Evolutionary conservation across 495 filamentous ascomycete species (phyloP).

Genomic region (Trichocladium uniseriatum): DNA sequence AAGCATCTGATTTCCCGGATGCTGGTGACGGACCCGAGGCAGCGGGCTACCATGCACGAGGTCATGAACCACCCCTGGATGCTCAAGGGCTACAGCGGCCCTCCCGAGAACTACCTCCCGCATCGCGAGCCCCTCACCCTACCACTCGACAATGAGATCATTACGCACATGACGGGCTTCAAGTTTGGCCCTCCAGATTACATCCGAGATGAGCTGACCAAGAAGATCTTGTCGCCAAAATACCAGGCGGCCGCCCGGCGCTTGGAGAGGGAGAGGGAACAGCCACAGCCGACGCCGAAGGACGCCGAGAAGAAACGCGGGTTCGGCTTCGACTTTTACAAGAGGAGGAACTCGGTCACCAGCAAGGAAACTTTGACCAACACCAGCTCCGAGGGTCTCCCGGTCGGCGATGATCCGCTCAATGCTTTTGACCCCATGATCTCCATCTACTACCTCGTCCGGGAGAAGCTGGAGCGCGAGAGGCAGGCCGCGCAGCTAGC

Average conservation of each 20-base stretch:
- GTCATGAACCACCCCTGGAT: slow-evolving; percentile 98
- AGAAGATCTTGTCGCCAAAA: slow-evolving; percentile 78
- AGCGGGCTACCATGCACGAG: slow-evolving; percentile 77
- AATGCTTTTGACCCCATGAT: slow-evolving; percentile 91
- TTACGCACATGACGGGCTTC: slow-evolving; percentile 94
- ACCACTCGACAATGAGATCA: slow-evolving; percentile 72
- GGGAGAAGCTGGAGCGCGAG: slow-evolving; percentile 87
- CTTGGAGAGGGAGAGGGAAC: slow-evolving; percentile 52
- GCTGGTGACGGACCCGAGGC: slow-evolving; percentile 88
- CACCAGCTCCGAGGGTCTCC: slow-evolving; percentile 73
- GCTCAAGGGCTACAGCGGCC: slow-evolving; percentile 76
- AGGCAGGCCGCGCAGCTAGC: slow-evolving; percentile 21
- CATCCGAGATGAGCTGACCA: slow-evolving; percentile 72
- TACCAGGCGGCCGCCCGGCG: slow-evolving; percentile 73
- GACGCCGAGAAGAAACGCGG: slow-evolving; percentile 74
- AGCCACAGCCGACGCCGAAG: slow-evolving; percentile 46
- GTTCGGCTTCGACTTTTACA: slow-evolving; percentile 93
- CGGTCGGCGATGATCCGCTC: slow-evolving; percentile 74
- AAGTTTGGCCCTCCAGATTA: slow-evolving; percentile 85
- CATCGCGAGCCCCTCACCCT: slow-evolving; percentile 73
- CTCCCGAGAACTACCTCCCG: slow-evolving; percentile 86
- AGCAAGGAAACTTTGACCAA: slow-evolving; percentile 86
- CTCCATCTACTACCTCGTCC: slow-evolving; percentile 92
- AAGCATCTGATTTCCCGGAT: slow-evolving; percentile 89
- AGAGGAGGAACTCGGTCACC: slow-evolving; percentile 75